A percentile compares a stretch with the other conserved stretches of the same genome.
phyloP scores from a whole-genome alignment of 2,329 filamentous ascomycete species.

The Hymenoscyphus infarciens region DNA sequence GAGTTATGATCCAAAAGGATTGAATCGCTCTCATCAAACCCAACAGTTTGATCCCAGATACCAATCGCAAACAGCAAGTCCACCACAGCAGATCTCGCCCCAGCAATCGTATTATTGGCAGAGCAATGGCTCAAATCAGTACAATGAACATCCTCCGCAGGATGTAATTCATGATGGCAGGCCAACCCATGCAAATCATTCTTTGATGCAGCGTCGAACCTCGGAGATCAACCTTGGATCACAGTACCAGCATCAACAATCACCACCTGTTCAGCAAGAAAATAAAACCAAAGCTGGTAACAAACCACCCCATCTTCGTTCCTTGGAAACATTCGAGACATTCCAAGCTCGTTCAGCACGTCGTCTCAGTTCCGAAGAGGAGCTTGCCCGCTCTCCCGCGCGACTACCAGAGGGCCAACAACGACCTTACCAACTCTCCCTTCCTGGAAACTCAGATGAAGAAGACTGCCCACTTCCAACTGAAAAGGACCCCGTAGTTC shows the following conservation, averaged over 20 bases:
- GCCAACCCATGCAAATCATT: background rate
- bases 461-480: slow-evolving; percentile 13
- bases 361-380: slow-evolving; percentile 28
- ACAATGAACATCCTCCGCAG: background rate
- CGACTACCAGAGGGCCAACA: slow-evolving; percentile 29
- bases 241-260: background rate
- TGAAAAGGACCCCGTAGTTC: slow-evolving; percentile 15
- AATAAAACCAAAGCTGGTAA: background rate
- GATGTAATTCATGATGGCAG: background rate
- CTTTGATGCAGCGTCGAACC: slow-evolving; percentile 1
- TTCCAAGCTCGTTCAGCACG: slow-evolving; percentile 9
- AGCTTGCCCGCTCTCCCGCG: slow-evolving; percentile 33
- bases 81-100: slow-evolving; percentile 7
- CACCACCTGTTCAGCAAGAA: background rate
- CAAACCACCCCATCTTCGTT: slow-evolving; percentile 6
- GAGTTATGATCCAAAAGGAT: slow-evolving; percentile 28
- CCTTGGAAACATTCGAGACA: slow-evolving; percentile 13
- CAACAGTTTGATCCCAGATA: slow-evolving; percentile 10
- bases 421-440: slow-evolving; percentile 32
- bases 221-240: background rate
- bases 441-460: slow-evolving; percentile 26
- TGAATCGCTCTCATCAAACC: slow-evolving; percentile 20
- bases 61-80: slow-evolving; percentile 4
- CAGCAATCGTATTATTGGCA: slow-evolving; percentile 6
- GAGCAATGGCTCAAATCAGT: background rate